These are phyloP conservation scores for Sungouiella thailandica DNA, from an alignment of 805 yeast genomes.

Conservation along the genomic window DNA sequence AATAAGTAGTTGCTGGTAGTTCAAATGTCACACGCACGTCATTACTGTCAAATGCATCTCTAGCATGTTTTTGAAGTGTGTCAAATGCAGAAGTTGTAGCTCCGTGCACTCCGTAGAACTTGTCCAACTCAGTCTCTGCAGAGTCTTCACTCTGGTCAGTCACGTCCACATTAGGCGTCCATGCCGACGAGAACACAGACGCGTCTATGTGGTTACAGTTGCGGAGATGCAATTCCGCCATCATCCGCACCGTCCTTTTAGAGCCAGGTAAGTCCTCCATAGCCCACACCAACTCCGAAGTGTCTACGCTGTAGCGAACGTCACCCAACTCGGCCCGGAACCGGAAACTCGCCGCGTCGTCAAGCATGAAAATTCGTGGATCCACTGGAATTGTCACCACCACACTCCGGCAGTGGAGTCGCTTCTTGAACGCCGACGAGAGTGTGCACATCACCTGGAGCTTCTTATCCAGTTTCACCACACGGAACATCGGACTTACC, in stretches of 20 bases:
- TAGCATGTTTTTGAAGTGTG: conserved; percentile 10
- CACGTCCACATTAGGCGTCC: neutral
- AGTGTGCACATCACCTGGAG: conserved; percentile 33
- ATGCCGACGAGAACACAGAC: neutral
- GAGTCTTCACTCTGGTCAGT: too few species aligned
- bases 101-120: conserved; percentile 34
- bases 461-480: conserved; percentile 16
- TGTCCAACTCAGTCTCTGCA: conserved; percentile 17
- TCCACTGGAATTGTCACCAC: conserved; percentile 30
- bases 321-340: conserved; percentile 64
- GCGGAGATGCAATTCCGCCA: conserved; percentile 39
- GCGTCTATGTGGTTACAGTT: conserved; percentile 2
- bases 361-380: conserved; percentile 28
- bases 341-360: conserved; percentile 11
- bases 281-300: conserved; percentile 67
- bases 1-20: conserved; percentile 49
- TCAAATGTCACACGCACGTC: conserved; percentile 26
- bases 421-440: conserved; percentile 30
- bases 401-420: conserved; percentile 29
- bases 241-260: conserved; percentile 47
- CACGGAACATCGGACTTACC: conserved; percentile 33
- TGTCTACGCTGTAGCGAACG: conserved; percentile 67
- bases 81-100: conserved; percentile 23
- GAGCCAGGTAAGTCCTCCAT: conserved; percentile 61
- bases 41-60: conserved; percentile 10